Percentiles rank a stretch among this genome's conserved stretches.
phyloP scores from a whole-genome alignment of 1,139 yeast genomes.

The Taphrina betulina region DNA sequence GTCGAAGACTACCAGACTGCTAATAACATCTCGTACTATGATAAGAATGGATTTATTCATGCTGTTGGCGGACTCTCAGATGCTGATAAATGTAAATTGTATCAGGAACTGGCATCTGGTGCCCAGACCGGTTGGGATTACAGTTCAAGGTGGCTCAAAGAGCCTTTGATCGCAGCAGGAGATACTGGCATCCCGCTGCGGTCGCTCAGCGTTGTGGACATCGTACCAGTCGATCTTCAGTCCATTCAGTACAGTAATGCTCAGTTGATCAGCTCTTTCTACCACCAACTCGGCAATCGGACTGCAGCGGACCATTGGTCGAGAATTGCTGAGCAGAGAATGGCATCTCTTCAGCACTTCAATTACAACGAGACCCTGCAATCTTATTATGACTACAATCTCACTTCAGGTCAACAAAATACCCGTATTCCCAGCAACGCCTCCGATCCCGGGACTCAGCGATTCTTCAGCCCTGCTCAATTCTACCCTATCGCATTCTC shows the following conservation, averaged over 20 bases:
- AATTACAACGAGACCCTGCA: conserved; percentile 14
- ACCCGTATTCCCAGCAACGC: background rate
- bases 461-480: conserved; percentile 13
- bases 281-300: background rate
- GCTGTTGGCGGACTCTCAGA: conserved; percentile 4
- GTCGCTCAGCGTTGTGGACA: conserved; percentile 13
- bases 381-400: conserved; percentile 28
- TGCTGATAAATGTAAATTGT: background rate
- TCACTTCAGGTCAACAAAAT: conserved; percentile 10
- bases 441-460: background rate
- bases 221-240: conserved; percentile 32
- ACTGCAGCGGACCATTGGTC: conserved; percentile 13
- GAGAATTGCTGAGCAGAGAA: conserved; percentile 10
- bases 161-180: conserved; percentile 7
- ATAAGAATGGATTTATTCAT: conserved; percentile 11
- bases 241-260: conserved; percentile 28
- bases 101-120: conserved; percentile 27
- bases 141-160: conserved; percentile 24
- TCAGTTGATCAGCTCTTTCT: conserved; percentile 14
- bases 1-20: conserved; percentile 32
- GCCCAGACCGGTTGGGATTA: conserved; percentile 34
- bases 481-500: conserved; percentile 31
- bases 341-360: conserved; percentile 1
- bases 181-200: conserved; percentile 22
- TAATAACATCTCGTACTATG: conserved; percentile 19